Evolutionary conservation across 1,139 yeast species (phyloP).

Genomic region (Yamadazyma songkhlaensis): DNA sequence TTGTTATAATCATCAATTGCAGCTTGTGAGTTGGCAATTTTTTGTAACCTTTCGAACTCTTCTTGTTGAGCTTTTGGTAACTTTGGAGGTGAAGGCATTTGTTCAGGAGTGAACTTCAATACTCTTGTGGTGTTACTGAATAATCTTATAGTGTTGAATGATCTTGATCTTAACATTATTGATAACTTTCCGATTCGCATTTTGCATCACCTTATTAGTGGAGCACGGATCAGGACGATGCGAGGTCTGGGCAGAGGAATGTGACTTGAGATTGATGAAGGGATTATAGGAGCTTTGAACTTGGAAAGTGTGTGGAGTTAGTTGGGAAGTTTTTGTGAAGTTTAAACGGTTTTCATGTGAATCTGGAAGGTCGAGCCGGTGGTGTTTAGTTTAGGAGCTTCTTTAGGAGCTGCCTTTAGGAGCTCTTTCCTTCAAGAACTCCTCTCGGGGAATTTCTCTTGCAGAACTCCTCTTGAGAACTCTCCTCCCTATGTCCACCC

Average conservation of each 20-base stretch:
- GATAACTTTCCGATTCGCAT: conserved; percentile 6
- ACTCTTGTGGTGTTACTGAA: conserved; percentile 9
- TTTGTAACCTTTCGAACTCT: conserved; percentile 85
- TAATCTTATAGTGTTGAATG: not conserved
- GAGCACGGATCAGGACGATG: not conserved
- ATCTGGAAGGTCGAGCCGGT: too few species aligned
- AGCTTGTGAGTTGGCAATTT: conserved; percentile 74
- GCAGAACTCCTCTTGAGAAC: too few species aligned
- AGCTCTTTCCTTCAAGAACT: too few species aligned
- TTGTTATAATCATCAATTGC: conserved; percentile 76
- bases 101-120: conserved; percentile 25
- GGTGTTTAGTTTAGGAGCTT: too few species aligned
- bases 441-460: too few species aligned
- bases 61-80: conserved; percentile 85
- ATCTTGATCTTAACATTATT: conserved; percentile 1
- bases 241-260: not conserved
- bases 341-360: too few species aligned
- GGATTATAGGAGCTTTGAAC: too few species aligned
- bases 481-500: too few species aligned
- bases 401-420: too few species aligned
- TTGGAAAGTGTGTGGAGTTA: too few species aligned
- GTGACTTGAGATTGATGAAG: too few species aligned
- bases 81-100: conserved; percentile 75
- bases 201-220: not conserved
- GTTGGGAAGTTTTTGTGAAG: too few species aligned